Conservation (phyloP, 352 stramenopile genomes). For the Phytopythium ostracodes region DNA sequence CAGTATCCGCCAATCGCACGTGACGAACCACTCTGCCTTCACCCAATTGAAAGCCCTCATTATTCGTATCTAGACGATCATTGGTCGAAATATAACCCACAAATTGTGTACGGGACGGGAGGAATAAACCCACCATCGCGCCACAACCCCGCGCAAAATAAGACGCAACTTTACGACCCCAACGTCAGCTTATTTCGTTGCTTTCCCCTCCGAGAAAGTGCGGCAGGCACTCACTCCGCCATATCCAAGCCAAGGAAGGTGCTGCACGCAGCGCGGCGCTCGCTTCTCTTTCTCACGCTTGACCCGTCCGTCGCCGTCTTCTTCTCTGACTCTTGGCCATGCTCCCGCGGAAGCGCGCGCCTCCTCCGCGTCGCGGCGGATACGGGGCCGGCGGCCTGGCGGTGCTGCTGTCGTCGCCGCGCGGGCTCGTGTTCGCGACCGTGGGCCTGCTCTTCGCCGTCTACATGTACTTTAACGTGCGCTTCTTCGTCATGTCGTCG, state of each 20-base stretch:
- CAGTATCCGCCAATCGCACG: not conserved
- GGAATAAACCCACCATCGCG: not conserved
- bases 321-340: not conserved
- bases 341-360: slow-evolving; percentile 1
- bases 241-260: too few relatives aligned
- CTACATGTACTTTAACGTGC: slow-evolving; percentile 63
- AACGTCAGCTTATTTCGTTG: too few relatives aligned
- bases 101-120: not conserved
- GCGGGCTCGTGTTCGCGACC: slow-evolving; percentile 10
- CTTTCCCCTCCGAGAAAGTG: too few relatives aligned
- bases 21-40: not conserved
- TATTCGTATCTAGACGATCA: not conserved
- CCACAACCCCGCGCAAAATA: not conserved
- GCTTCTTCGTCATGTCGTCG: slow-evolving; percentile 46
- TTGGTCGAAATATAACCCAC: not conserved
- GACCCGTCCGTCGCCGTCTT: not conserved
- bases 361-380: not conserved
- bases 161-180: not conserved
- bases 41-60: not conserved
- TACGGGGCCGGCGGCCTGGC: not conserved
- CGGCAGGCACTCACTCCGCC: too few relatives aligned
- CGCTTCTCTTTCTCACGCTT: not conserved
- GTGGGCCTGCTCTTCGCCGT: slow-evolving; percentile 43
- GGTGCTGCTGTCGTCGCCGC: slow-evolving; percentile 4
- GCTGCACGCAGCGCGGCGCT: not conserved